Percentiles rank a stretch among this genome's conserved stretches.
phyloP scores from a whole-genome alignment of 345 rosid species.

The Iberis pinnata region DNA sequence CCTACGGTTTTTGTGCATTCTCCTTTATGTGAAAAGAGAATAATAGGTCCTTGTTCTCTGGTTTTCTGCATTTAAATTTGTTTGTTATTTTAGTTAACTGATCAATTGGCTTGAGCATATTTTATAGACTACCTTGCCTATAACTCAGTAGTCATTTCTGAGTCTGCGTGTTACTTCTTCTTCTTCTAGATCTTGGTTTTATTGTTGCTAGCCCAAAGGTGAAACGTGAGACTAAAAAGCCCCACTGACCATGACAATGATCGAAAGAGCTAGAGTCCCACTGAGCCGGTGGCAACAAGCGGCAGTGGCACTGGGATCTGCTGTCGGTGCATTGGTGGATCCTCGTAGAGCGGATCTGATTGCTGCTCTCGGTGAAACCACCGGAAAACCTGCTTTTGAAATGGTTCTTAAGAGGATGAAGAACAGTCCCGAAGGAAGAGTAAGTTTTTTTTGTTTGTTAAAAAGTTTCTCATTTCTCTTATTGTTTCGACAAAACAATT shows the following conservation, averaged over 20 bases:
- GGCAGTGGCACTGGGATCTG: conserved; percentile 63
- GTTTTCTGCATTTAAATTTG: too few species aligned
- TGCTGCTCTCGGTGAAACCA: conserved; percentile 70
- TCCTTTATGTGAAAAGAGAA: too few species aligned
- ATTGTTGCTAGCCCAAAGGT: too few species aligned
- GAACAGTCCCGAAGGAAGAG: conserved; percentile 55
- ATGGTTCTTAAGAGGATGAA: conserved; percentile 64
- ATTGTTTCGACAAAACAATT: background rate
- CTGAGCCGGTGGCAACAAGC: conserved; percentile 68
- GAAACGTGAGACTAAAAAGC: too few species aligned
- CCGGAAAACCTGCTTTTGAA: conserved; percentile 65
- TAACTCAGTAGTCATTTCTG: too few species aligned
- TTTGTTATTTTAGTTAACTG: too few species aligned
- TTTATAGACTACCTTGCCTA: too few species aligned
- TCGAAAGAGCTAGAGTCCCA: conserved; percentile 38
- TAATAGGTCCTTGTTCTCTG: too few species aligned
- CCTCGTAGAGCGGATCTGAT: conserved; percentile 71
- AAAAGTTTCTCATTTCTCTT: background rate
- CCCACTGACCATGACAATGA: conserved; percentile 25
- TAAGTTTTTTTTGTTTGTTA: conserved; percentile 19
- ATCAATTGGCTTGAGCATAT: too few species aligned
- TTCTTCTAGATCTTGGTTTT: too few species aligned
- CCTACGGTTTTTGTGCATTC: too few species aligned
- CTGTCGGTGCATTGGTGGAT: conserved; percentile 57
- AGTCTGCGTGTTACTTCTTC: too few species aligned